These are phyloP conservation scores for Leccinum variicolor DNA, from an alignment of 768 basidiomycete species.

Conservation along the genomic window DNA sequence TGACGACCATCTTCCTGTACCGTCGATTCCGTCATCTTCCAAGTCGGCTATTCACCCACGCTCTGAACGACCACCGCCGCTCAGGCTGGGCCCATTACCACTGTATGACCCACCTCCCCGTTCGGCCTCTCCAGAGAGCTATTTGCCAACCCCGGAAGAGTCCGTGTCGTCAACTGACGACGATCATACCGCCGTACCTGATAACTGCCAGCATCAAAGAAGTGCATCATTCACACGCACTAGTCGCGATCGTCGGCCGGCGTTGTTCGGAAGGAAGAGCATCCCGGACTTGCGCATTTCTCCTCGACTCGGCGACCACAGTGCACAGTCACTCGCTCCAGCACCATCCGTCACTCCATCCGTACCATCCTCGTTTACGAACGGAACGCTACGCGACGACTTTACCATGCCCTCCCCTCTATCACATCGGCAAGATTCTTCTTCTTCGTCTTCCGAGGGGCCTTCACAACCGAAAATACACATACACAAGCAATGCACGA, in stretches of 20 bases:
- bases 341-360: conserved; percentile 10
- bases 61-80: conserved; percentile 43
- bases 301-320: conserved; percentile 34
- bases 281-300: conserved; percentile 76
- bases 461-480: conserved; percentile 20
- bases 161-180: conserved; percentile 51
- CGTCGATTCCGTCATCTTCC: conserved; percentile 21
- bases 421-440: conserved; percentile 45
- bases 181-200: conserved; percentile 30
- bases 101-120: conserved; percentile 43
- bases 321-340: conserved; percentile 27
- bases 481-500: conserved; percentile 22
- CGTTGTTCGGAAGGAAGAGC: conserved; percentile 68
- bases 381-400: conserved; percentile 22
- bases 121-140: conserved; percentile 49
- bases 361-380: conserved; percentile 9
- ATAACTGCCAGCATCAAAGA: conserved; percentile 38
- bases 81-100: conserved; percentile 46
- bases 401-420: conserved; percentile 38
- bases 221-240: conserved; percentile 50
- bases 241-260: conserved; percentile 34
- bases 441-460: conserved; percentile 37
- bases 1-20: conserved; percentile 55
- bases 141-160: conserved; percentile 56
- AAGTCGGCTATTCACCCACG: conserved; percentile 24